A percentile compares a stretch with the other conserved stretches of the same genome.
phyloP scores from a whole-genome alignment of 2,329 filamentous ascomycete species.

The Alternaria longipes region DNA sequence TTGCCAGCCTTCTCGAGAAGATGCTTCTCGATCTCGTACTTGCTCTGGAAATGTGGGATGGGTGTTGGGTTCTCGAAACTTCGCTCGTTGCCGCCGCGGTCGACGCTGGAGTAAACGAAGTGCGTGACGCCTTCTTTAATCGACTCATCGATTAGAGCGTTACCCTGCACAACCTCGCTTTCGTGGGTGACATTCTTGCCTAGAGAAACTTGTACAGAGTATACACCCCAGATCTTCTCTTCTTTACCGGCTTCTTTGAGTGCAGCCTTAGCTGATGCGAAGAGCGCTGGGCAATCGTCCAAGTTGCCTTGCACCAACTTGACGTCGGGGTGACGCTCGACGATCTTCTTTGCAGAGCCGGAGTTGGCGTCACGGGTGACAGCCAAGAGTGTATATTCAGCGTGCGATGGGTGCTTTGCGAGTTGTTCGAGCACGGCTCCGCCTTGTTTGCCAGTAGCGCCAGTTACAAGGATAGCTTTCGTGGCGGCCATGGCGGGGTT shows the following conservation, averaged over 20 bases:
- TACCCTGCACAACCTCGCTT: conserved; percentile 65
- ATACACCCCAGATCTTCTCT: conserved; percentile 66
- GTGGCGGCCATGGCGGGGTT: conserved; percentile 41
- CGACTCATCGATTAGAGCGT: conserved; percentile 65
- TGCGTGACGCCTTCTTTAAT: conserved; percentile 64
- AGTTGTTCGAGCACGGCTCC: conserved; percentile 56
- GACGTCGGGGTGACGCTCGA: conserved; percentile 57
- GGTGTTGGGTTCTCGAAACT: conserved; percentile 58
- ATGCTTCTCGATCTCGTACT: conserved; percentile 69
- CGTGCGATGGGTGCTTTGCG: conserved; percentile 43
- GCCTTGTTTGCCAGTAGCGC: conserved; percentile 59
- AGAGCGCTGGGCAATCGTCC: conserved; percentile 61
- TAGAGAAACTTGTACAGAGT: conserved; percentile 65
- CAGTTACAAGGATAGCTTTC: conserved; percentile 56
- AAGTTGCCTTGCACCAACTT: conserved; percentile 68
- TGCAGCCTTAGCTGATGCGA: conserved; percentile 55
- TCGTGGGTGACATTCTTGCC: conserved; percentile 55
- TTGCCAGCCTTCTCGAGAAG: conserved; percentile 60
- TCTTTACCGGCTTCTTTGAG: conserved; percentile 46
- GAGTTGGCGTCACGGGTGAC: conserved; percentile 67
- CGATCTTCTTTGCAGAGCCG: conserved; percentile 59
- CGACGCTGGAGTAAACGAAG: conserved; percentile 72
- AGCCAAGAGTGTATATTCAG: conserved; percentile 64
- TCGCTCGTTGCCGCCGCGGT: conserved; percentile 66
- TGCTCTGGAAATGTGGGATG: conserved; percentile 70